Evolutionary conservation across 176 grass and related monocot genomes (phyloP).

Genomic region (Saccharum spontaneum): DNA sequence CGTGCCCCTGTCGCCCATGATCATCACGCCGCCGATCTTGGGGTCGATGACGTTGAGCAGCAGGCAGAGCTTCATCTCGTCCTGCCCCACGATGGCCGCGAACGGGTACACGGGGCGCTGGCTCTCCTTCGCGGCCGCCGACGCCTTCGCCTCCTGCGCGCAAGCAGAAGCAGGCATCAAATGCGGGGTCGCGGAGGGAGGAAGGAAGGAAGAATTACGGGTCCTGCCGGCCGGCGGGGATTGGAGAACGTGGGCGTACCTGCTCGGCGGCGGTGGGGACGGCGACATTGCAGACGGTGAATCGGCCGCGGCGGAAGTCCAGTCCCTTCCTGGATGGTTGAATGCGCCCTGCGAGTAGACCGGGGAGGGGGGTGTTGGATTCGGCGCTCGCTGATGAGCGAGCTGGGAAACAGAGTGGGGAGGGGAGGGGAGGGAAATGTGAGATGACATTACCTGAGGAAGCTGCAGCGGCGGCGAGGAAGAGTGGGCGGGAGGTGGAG

Average conservation of each 20-base stretch:
- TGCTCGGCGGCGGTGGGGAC: constrained; percentile 45
- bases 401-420: background rate
- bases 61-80: constrained; percentile 99
- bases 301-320: constrained; percentile 34
- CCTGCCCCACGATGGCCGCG: constrained; percentile 94
- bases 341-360: constrained; percentile 20
- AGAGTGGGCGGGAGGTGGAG: constrained; percentile 31
- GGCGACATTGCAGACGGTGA: constrained; percentile 62
- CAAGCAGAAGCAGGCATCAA: background rate
- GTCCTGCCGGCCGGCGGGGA: background rate
- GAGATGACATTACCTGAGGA: constrained; percentile 36
- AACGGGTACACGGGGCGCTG: constrained; percentile 95
- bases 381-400: background rate
- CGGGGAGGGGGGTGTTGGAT: background rate
- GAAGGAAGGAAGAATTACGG: background rate
- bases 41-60: constrained; percentile 98
- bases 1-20: constrained; percentile 97
- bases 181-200: background rate
- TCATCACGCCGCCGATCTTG: constrained; percentile 99
- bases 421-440: background rate
- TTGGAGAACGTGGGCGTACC: constrained; percentile 14
- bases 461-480: background rate
- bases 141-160: constrained; percentile 12
- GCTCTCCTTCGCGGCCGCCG: constrained; percentile 53
- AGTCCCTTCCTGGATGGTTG: background rate